phyloP scores from a whole-genome alignment of 2,329 filamentous ascomycete species.

The Paecilomyces sp. region DNA sequence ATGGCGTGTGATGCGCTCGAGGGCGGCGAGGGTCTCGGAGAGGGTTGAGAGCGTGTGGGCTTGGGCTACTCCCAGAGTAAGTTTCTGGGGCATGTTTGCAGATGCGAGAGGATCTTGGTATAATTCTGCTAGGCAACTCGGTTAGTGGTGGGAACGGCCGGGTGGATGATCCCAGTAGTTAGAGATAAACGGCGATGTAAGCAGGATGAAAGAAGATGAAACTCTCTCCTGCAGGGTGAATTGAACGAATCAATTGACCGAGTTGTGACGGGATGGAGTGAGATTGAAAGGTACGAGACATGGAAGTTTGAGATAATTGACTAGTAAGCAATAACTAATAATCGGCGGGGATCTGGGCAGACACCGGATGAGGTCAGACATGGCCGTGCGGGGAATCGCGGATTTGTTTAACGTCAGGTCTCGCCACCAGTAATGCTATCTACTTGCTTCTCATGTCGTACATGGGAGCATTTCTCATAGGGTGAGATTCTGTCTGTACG shows the following conservation, averaged over 20 bases:
- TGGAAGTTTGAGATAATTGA: not conserved
- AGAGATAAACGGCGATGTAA: not conserved
- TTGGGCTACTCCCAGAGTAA: constrained; percentile 42
- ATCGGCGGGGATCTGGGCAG: not conserved
- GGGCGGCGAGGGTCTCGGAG: constrained; percentile 56
- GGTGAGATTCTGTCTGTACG: not conserved
- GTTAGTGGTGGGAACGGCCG: not conserved
- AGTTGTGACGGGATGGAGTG: not conserved
- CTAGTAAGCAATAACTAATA: too few relatives aligned
- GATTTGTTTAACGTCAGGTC: not conserved
- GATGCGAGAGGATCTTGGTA: not conserved
- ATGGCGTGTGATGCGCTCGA: constrained; percentile 55
- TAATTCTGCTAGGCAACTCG: not conserved
- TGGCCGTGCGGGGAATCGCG: not conserved
- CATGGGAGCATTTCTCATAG: not conserved
- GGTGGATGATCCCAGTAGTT: not conserved
- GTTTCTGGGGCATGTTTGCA: constrained; percentile 28
- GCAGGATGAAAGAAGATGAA: not conserved
- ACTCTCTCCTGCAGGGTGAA: not conserved
- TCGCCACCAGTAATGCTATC: not conserved
- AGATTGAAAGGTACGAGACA: not conserved
- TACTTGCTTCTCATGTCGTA: not conserved
- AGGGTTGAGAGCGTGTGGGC: constrained; percentile 36
- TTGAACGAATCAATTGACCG: not conserved
- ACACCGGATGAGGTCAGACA: not conserved